phyloP scores from a whole-genome alignment of 1,284 basidiomycete species.

The Microbotryum scabiosae region DNA sequence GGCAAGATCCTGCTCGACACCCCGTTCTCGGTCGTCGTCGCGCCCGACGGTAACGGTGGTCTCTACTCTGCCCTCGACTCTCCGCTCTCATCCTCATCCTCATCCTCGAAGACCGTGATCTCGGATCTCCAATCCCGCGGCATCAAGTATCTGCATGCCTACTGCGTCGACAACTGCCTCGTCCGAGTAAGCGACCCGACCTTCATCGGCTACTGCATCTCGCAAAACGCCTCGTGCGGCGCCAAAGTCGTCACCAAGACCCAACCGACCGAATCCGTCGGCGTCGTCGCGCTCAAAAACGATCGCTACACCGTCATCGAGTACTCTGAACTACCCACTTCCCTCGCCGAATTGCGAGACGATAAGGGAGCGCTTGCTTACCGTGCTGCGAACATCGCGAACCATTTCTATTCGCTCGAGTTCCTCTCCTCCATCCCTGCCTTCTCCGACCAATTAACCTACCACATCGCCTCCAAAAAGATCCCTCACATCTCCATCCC shows the following conservation, averaged over 20 bases:
- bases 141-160: conserved; percentile 84
- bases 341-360: conserved; percentile 67
- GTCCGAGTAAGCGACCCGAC: conserved; percentile 94
- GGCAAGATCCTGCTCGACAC: conserved; percentile 88
- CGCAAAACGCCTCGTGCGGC: conserved; percentile 75
- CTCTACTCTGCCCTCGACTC: conserved; percentile 85
- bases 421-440: conserved; percentile 73
- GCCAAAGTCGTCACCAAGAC: conserved; percentile 94
- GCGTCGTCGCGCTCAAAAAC: conserved; percentile 78
- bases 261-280: conserved; percentile 80
- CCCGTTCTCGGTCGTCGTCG: conserved; percentile 70
- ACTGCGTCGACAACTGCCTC: conserved; percentile 98
- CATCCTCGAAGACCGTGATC: conserved; percentile 63
- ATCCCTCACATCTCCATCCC: conserved; percentile 71
- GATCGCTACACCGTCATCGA: conserved; percentile 87
- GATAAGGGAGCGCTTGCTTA: conserved; percentile 68
- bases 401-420: conserved; percentile 90
- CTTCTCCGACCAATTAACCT: conserved; percentile 80
- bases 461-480: conserved; percentile 98
- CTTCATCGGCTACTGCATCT: conserved; percentile 89
- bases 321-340: conserved; percentile 89
- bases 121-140: conserved; percentile 69
- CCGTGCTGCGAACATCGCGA: conserved; percentile 94
- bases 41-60: conserved; percentile 96
- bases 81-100: conserved; percentile 51